These are phyloP conservation scores for Boletus sp. DNA, from an alignment of 1,284 basidiomycete genomes.

Conservation along the genomic window DNA sequence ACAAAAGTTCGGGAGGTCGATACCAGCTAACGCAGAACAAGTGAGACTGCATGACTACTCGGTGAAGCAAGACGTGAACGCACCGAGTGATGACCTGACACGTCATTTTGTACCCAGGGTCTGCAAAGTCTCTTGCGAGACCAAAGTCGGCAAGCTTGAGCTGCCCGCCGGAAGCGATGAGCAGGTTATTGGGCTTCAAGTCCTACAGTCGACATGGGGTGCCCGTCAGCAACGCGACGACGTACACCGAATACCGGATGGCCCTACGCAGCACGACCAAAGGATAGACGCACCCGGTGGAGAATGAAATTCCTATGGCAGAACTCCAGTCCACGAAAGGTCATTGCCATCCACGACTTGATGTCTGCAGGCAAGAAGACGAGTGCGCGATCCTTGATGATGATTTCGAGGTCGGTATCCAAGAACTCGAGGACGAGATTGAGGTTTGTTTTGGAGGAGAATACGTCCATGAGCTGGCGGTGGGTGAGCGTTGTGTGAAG, in stretches of 20 bases:
- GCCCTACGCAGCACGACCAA: slow-evolving; percentile 9
- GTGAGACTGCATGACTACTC: background rate
- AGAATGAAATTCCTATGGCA: slow-evolving; percentile 93
- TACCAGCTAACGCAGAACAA: slow-evolving; percentile 77
- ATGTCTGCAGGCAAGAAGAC: slow-evolving; percentile 95
- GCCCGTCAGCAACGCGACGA: slow-evolving; percentile 10
- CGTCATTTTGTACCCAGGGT: slow-evolving; percentile 94
- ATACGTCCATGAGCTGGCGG: slow-evolving; percentile 90
- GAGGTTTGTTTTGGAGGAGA: slow-evolving; percentile 93
- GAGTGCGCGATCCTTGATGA: slow-evolving; percentile 90
- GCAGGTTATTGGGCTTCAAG: slow-evolving; percentile 97
- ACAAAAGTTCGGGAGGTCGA: slow-evolving; percentile 89
- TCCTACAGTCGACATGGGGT: slow-evolving; percentile 57
- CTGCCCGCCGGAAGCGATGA: slow-evolving; percentile 86
- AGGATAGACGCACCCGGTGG: slow-evolving; percentile 69
- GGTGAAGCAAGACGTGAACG: slow-evolving; percentile 14
- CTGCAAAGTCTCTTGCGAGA: slow-evolving; percentile 92
- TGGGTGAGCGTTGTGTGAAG: background rate
- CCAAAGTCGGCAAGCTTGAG: slow-evolving; percentile 99
- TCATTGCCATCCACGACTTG: slow-evolving; percentile 99
- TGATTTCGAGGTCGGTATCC: slow-evolving; percentile 95
- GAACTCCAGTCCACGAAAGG: slow-evolving; percentile 92
- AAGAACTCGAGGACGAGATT: slow-evolving; percentile 98
- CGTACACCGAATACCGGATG: slow-evolving; percentile 1
- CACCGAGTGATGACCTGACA: slow-evolving; percentile 96